Conservation (phyloP, 2,329 filamentous ascomycete genomes). For the Colletotrichum brevisporum region DNA sequence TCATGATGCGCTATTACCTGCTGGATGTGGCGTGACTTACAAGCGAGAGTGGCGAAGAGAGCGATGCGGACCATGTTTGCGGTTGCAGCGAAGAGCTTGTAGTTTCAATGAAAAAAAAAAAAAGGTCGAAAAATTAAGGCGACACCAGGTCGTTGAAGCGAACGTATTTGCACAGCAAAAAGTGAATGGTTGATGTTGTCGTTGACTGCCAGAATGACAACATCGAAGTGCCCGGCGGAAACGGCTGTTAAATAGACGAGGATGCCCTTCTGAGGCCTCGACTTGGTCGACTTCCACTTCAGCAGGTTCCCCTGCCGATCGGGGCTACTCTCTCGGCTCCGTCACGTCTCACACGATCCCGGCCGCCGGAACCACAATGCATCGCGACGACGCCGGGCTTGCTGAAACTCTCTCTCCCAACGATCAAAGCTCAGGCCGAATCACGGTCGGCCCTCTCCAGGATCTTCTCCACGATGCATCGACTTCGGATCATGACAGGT, state of each 20-base stretch:
- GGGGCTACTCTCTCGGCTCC: not conserved
- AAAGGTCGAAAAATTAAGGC: not conserved
- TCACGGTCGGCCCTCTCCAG: not conserved
- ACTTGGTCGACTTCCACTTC: not conserved
- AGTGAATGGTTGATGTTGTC: not conserved
- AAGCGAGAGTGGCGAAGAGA: constrained; percentile 43
- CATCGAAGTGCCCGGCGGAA: not conserved
- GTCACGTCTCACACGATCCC: constrained; percentile 9
- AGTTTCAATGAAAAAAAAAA: not conserved
- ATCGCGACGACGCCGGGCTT: not conserved
- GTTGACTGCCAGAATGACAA: not conserved
- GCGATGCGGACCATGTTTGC: constrained; percentile 46
- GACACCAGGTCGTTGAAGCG: constrained; percentile 37
- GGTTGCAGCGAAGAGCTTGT: not conserved
- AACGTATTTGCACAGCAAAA: constrained; percentile 25
- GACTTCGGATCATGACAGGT: constrained; percentile 20
- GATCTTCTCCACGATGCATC: constrained; percentile 2
- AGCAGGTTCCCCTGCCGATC: not conserved
- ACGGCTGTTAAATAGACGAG: not conserved
- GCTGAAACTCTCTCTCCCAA: constrained; percentile 24
- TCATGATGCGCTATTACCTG: no score
- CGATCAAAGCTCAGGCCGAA: constrained; percentile 12
- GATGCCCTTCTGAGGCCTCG: no score
- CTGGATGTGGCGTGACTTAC: constrained; percentile 42
- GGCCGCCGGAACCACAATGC: not conserved